Percentiles rank a stretch among this genome's conserved stretches.
These are phyloP conservation scores for Chrysoporthe cubensis DNA, from an alignment of 2,329 filamentous ascomycete genomes.

Conservation along the genomic window DNA sequence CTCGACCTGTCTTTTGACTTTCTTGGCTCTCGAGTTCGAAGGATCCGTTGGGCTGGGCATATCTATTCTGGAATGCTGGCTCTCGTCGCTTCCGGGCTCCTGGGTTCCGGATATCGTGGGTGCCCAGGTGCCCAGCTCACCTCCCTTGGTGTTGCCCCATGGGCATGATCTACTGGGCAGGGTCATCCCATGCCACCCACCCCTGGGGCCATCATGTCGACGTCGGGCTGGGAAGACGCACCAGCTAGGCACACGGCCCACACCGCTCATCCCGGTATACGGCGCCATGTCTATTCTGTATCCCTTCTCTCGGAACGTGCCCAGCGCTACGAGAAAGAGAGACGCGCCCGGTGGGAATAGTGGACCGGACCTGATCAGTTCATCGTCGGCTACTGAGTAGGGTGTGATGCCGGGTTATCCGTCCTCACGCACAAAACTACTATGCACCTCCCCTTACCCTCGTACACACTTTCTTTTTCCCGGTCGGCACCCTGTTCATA, in stretches of 20 bases:
- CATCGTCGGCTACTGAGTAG: background rate
- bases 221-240: background rate
- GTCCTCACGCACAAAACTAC: slow-evolving; percentile 3
- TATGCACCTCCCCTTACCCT: background rate
- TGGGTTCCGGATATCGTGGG: background rate
- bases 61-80: background rate
- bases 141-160: background rate
- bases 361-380: slow-evolving; percentile 1
- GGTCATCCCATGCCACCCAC: background rate
- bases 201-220: slow-evolving; percentile 5
- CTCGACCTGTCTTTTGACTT: background rate
- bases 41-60: background rate
- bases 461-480: background rate
- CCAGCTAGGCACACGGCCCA: background rate
- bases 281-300: slow-evolving; percentile 4
- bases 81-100: background rate
- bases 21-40: background rate
- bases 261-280: slow-evolving; percentile 3
- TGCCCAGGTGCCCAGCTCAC: slow-evolving; percentile 3
- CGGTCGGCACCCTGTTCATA: background rate
- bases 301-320: slow-evolving; percentile 1
- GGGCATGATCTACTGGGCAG: background rate
- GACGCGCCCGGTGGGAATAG: background rate
- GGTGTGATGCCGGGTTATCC: slow-evolving; percentile 5
- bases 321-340: background rate